phyloP scores from a whole-genome alignment of 2,329 filamentous ascomycete species.

The Hypoxylon sp. region DNA sequence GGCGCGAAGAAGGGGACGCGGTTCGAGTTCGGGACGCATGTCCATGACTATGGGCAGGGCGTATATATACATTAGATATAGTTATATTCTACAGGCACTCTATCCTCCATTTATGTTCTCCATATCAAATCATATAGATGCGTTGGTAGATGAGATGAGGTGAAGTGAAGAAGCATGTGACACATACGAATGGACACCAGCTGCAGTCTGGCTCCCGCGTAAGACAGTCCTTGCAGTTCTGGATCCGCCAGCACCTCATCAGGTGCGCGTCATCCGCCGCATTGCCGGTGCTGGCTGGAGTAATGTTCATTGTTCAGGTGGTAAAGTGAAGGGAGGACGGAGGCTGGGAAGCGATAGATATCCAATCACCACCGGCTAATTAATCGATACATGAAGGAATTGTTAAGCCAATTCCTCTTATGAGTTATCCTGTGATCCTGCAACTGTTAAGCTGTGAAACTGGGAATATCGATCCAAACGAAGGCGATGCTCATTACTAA shows the following conservation, averaged over 20 bases:
- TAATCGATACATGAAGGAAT: neutral
- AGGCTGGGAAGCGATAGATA: neutral
- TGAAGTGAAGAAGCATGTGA: neutral
- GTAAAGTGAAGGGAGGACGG: neutral
- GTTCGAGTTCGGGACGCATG: slow-evolving; percentile 68
- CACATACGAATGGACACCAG: slow-evolving; percentile 68
- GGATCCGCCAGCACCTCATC: slow-evolving; percentile 65
- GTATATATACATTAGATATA: neutral
- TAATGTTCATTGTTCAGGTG: slow-evolving; percentile 28
- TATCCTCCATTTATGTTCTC: neutral
- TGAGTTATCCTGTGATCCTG: neutral
- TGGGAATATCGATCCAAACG: neutral
- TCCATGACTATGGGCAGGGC: slow-evolving; percentile 61
- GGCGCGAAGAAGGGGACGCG: slow-evolving; percentile 65
- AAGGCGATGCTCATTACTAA: neutral
- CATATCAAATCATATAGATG: too few relatives aligned
- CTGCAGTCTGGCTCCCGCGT: slow-evolving; percentile 58
- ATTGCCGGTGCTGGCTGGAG: neutral
- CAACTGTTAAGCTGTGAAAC: slow-evolving; percentile 1
- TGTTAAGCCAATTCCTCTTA: neutral
- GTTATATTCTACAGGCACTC: neutral
- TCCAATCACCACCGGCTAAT: neutral
- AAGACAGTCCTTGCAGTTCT: slow-evolving; percentile 66
- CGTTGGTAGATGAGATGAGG: too few relatives aligned
- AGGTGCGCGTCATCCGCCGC: slow-evolving; percentile 59